phyloP scores from a whole-genome alignment of 805 yeast genomes.

The Candida boidinii region DNA sequence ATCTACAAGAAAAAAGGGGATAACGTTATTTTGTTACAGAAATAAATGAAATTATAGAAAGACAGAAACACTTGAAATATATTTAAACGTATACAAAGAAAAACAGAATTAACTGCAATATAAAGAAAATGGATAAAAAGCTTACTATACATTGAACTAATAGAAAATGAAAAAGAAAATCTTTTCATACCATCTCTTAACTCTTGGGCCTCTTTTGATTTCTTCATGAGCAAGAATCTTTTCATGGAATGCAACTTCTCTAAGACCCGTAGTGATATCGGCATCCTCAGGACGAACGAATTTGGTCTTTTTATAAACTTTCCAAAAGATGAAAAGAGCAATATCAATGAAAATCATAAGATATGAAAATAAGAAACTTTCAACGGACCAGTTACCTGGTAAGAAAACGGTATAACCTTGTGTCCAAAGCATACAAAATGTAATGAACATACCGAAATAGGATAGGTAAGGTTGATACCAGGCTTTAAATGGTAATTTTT shows the following conservation, averaged over 20 bases:
- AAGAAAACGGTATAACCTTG: slow-evolving; percentile 68
- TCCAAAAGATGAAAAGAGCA: slow-evolving; percentile 41
- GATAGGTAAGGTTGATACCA: slow-evolving; percentile 57
- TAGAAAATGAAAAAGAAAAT: too few species aligned
- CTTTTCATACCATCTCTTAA: too few species aligned
- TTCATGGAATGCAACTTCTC: slow-evolving; percentile 56
- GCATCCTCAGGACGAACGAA: slow-evolving; percentile 37
- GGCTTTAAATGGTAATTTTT: slow-evolving; percentile 38
- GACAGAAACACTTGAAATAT: too few species aligned
- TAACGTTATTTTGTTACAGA: too few species aligned
- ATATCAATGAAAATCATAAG: slow-evolving; percentile 58
- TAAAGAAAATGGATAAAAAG: too few species aligned
- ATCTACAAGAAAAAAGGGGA: too few species aligned
- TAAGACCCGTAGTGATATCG: slow-evolving; percentile 45
- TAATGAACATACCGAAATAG: slow-evolving; percentile 35
- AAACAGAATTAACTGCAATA: too few species aligned
- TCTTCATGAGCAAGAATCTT: slow-evolving; percentile 9
- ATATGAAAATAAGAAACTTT: slow-evolving; percentile 60
- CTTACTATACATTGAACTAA: too few species aligned
- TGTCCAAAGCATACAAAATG: slow-evolving; percentile 43
- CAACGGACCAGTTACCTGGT: slow-evolving; percentile 55
- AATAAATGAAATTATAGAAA: too few species aligned
- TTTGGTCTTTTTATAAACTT: slow-evolving; percentile 39
- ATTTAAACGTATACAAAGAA: too few species aligned
- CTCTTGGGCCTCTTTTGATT: too few species aligned